Evolutionary conservation across 306 rosid genomes (phyloP).

Genomic region (Castanea sativa): DNA sequence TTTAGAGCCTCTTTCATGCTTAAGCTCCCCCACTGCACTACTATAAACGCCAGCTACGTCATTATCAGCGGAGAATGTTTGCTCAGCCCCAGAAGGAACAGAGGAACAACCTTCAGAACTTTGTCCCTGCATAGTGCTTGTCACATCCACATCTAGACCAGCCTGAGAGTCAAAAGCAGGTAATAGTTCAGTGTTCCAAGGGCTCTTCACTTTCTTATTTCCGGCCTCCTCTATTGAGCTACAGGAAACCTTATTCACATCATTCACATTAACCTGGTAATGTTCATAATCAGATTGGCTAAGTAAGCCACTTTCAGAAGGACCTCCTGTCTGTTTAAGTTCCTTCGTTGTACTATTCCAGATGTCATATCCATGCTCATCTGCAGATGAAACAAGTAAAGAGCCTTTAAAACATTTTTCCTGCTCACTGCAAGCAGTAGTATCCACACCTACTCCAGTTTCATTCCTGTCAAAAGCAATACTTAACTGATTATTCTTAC

Average conservation of each 20-base stretch:
- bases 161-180: slow-evolving; percentile 27
- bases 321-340: slow-evolving; percentile 6
- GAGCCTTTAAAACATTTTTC: slow-evolving; percentile 13
- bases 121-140: neutral
- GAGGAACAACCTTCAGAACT: slow-evolving; percentile 22
- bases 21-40: slow-evolving; percentile 8
- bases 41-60: slow-evolving; percentile 13
- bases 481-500: slow-evolving; percentile 30
- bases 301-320: slow-evolving; percentile 6
- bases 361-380: slow-evolving; percentile 12
- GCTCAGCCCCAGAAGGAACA: slow-evolving; percentile 15
- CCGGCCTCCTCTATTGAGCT: slow-evolving; percentile 34
- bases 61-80: slow-evolving; percentile 11
- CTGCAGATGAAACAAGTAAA: slow-evolving; percentile 9
- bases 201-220: slow-evolving; percentile 36
- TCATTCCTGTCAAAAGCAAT: slow-evolving; percentile 25
- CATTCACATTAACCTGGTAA: slow-evolving; percentile 23
- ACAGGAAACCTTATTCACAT: slow-evolving; percentile 23
- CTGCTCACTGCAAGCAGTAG: slow-evolving; percentile 8
- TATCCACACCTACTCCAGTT: slow-evolving; percentile 18
- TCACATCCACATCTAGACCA: slow-evolving; percentile 27
- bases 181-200: slow-evolving; percentile 33
- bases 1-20: slow-evolving; percentile 24
- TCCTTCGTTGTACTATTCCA: slow-evolving; percentile 11
- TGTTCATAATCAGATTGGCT: slow-evolving; percentile 17